A percentile compares a stretch with the other conserved stretches of the same genome.
Conservation (phyloP, 2,329 filamentous ascomycete genomes). For the Colletotrichum camelliae region DNA sequence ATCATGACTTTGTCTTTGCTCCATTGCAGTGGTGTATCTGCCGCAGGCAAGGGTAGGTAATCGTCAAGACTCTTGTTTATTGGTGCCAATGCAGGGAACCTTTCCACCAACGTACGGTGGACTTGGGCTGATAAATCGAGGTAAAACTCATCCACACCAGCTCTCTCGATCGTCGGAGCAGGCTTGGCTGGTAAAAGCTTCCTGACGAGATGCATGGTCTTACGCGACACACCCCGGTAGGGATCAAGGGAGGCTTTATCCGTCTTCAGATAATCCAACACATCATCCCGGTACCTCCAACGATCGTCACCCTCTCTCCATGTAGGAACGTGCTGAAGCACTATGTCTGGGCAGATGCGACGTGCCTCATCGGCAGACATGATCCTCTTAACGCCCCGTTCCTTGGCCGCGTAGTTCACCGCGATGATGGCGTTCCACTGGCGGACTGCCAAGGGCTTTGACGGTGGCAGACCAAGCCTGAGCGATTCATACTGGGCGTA, state of each 20-base stretch:
- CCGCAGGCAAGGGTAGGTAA: not conserved
- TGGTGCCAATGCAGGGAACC: not conserved
- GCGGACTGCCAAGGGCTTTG: not conserved
- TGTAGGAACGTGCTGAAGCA: not conserved
- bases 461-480: slow-evolving; percentile 47
- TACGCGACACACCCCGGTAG: not conserved
- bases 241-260: not conserved
- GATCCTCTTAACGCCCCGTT: not conserved
- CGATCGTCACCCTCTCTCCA: not conserved
- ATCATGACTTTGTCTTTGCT: not conserved
- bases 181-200: not conserved
- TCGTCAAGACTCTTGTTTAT: not conserved
- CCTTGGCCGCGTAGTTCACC: not conserved
- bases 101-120: not conserved
- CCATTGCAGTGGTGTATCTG: not conserved
- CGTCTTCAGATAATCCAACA: not conserved
- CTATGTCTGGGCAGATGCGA: not conserved
- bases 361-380: not conserved
- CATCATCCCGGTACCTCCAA: not conserved
- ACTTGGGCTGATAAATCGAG: not conserved
- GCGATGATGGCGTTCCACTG: slow-evolving; percentile 10
- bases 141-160: not conserved
- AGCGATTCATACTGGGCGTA: not conserved
- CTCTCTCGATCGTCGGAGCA: not conserved
- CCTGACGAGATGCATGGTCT: not conserved